phyloP scores from a whole-genome alignment of 192 early-diverging fungal species.

The Dissophora ornata region DNA sequence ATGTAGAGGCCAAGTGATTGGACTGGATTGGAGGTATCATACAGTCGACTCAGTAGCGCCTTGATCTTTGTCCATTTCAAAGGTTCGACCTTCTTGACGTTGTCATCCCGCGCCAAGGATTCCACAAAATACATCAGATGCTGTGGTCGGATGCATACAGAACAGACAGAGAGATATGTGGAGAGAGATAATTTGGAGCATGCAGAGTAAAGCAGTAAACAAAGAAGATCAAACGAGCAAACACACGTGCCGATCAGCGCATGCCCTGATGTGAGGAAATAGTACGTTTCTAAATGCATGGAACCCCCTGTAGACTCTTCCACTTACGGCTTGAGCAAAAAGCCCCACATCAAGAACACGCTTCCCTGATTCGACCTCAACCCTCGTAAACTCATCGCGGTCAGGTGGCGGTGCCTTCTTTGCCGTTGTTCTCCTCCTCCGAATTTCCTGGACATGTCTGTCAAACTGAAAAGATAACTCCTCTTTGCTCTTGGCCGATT shows the following conservation, averaged over 20 bases:
- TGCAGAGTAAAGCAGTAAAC: not conserved
- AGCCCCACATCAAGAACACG: constrained; percentile 27
- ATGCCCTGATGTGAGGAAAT: no score
- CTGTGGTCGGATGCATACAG: constrained; percentile 5
- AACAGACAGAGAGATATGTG: not conserved
- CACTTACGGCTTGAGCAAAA: constrained; percentile 42
- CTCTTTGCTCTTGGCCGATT: constrained; percentile 15
- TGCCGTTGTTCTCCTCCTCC: constrained; percentile 26
- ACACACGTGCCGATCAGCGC: no score
- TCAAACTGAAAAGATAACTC: constrained; percentile 50
- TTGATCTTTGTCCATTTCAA: constrained; percentile 36
- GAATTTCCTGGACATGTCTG: constrained; percentile 51
- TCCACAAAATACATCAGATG: constrained; percentile 36
- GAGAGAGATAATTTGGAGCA: constrained; percentile 1
- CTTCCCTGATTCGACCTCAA: constrained; percentile 42
- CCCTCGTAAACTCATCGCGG: constrained; percentile 27
- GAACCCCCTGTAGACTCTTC: no score
- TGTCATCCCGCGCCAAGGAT: constrained; percentile 45
- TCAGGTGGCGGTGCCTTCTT: constrained; percentile 27
- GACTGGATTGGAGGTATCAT: constrained; percentile 35
- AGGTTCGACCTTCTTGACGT: constrained; percentile 21
- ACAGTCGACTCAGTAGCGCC: constrained; percentile 35
- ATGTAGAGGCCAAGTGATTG: constrained; percentile 42
- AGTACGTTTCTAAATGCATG: no score
- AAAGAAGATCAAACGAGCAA: no score